A percentile compares a stretch with the other conserved stretches of the same genome.
Conservation (phyloP, 2,329 filamentous ascomycete genomes). For the Phialemonium atrogriseum region DNA sequence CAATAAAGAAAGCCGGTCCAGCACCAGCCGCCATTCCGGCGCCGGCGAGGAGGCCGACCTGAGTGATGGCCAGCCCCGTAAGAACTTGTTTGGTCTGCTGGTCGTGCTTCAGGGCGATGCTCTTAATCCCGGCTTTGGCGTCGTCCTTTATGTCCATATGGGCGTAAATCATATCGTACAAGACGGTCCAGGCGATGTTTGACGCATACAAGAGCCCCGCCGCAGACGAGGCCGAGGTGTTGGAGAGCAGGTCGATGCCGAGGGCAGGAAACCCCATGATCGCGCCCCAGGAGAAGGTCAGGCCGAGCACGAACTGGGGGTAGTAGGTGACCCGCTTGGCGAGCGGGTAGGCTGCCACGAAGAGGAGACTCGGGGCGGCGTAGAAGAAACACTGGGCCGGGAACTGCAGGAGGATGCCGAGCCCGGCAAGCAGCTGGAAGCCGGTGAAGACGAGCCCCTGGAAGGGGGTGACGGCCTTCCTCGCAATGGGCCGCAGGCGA, state of each 20-base stretch:
- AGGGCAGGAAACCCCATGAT: constrained; percentile 82
- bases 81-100: constrained; percentile 69
- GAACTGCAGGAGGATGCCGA: constrained; percentile 69
- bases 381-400: constrained; percentile 68
- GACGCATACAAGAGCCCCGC: constrained; percentile 66
- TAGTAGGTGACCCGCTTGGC: constrained; percentile 84
- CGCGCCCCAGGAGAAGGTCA: constrained; percentile 85
- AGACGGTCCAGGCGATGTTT: constrained; percentile 76
- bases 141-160: constrained; percentile 89
- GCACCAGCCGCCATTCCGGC: constrained; percentile 62
- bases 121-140: constrained; percentile 79
- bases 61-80: constrained; percentile 58
- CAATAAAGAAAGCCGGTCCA: constrained; percentile 59
- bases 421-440: constrained; percentile 62
- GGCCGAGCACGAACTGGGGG: constrained; percentile 72
- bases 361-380: constrained; percentile 62
- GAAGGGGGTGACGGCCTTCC: constrained; percentile 65
- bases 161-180: constrained; percentile 91
- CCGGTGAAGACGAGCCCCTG: constrained; percentile 69
- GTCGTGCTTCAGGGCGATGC: constrained; percentile 74
- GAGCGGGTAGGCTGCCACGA: constrained; percentile 71
- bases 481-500: constrained; percentile 69
- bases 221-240: constrained; percentile 53
- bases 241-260: constrained; percentile 63
- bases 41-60: constrained; percentile 60